Evolutionary conservation across 2,329 filamentous ascomycete genomes (phyloP).

Genomic region (Fonsecaea pugnacius): DNA sequence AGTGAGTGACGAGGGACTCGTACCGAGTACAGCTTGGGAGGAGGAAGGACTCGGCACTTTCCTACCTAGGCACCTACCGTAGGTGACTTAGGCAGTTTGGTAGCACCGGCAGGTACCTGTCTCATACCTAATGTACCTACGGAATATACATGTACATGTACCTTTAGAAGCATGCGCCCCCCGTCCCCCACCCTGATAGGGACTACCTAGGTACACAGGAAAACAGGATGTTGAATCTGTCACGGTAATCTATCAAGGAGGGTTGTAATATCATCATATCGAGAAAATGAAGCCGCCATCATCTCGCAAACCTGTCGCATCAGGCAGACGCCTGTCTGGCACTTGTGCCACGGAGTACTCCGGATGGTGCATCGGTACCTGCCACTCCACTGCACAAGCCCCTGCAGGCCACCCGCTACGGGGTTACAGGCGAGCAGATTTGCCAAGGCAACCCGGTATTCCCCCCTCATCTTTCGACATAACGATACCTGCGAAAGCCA

Average conservation of each 20-base stretch:
- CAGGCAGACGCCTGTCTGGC: neutral
- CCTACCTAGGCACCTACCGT: too few relatives aligned
- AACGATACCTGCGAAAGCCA: neutral
- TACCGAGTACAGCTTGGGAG: neutral
- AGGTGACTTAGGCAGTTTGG: too few relatives aligned
- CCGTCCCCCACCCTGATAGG: too few relatives aligned
- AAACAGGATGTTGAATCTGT: neutral
- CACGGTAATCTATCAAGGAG: neutral
- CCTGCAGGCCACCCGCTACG: neutral
- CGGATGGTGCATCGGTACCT: neutral
- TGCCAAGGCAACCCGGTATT: neutral
- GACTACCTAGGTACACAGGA: neutral
- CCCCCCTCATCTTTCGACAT: neutral
- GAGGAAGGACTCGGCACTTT: neutral
- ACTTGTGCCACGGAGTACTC: constrained; percentile 1
- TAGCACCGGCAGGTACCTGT: too few relatives aligned
- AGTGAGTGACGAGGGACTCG: too few relatives aligned
- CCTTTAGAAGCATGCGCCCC: too few relatives aligned
- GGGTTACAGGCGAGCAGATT: neutral
- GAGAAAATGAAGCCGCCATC: neutral
- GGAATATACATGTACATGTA: too few relatives aligned
- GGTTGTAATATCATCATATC: neutral
- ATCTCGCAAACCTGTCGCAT: neutral
- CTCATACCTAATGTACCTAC: too few relatives aligned
- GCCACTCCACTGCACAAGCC: neutral